A percentile compares a stretch with the other conserved stretches of the same genome.
phyloP scores from a whole-genome alignment of 352 stramenopile genomes.

The Hyaloperonospora brassicae region DNA sequence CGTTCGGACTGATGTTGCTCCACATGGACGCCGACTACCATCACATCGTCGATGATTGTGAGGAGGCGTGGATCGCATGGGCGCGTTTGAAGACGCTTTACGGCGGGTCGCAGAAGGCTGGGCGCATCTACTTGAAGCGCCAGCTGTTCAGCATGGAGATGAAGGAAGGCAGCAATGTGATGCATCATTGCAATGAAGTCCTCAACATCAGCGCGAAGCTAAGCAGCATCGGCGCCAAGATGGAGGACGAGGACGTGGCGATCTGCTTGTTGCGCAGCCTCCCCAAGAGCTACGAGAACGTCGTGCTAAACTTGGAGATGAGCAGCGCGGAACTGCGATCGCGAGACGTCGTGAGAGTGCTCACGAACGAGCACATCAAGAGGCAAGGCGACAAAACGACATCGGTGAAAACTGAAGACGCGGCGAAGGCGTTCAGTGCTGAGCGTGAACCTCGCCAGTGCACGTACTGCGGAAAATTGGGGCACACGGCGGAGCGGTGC shows the following conservation, averaged over 20 bases:
- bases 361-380: conserved; percentile 20
- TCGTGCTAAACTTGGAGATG: conserved; percentile 12
- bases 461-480: too few relatives aligned
- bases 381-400: conserved; percentile 14
- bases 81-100: conserved; percentile 7
- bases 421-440: conserved; percentile 11
- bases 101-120: conserved; percentile 13
- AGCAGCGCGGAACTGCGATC: conserved; percentile 7
- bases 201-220: conserved; percentile 10
- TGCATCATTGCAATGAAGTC: conserved; percentile 8
- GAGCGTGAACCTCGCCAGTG: background rate
- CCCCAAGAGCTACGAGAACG: conserved; percentile 5
- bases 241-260: conserved; percentile 7
- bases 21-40: conserved; percentile 22
- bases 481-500: too few relatives aligned
- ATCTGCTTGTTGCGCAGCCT: conserved; percentile 6
- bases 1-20: conserved; percentile 22
- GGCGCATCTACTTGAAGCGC: conserved; percentile 23
- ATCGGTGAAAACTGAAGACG: background rate
- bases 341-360: conserved; percentile 13
- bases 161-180: conserved; percentile 5
- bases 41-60: conserved; percentile 17
- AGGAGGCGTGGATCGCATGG: conserved; percentile 21
- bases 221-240: conserved; percentile 6
- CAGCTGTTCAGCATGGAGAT: conserved; percentile 9